Evolutionary conservation across 106 monocot genomes (phyloP), one percentile per base, ranked within the genome.

Genomic region (Dendrobium chrysotoxum): DNA sequence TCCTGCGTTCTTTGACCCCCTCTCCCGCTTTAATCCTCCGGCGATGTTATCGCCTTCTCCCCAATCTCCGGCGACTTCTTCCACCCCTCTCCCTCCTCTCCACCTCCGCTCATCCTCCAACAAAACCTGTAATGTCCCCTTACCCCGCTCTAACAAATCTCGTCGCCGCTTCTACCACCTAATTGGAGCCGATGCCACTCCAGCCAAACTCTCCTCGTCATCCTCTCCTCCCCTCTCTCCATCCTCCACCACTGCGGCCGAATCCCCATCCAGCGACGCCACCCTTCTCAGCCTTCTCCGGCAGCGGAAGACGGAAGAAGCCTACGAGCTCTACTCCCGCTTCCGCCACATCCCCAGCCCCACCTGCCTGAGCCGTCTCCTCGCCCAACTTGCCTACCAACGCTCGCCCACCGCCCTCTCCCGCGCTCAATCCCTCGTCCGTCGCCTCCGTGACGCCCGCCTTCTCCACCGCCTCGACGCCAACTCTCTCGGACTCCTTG

Each of bases 401-500:
- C 74, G 78, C 79, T 85, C 87, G 54, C 82, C 89, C 3, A 5
- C 82, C 8, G 76, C 96, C 38, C 87, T 96, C 80, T 79, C 96
- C 83, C 88, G 93, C 57, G 93, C 93, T 71, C 89, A 87, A 47
- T 75, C 91, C 72, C 77, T 96, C 74, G 71, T 96, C 53, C 89
- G 87, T 77, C 89, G 89, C 82, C 85, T 91, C 80, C 89, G 88
- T 75, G 80, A 84, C 28, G 78, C 39, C 40, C 39, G 83, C 79
- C 87, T 91, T 77, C 86, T 96, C 81, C 87, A 86, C 85, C 88
- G 75, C 78, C 93, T 96, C 61, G 96, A 96, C 71, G 77, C 90
- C 87, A 90, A 93, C 84, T 88, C 91, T 28, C 90, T 96, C 72
- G 93, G 88, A 65, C 89, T 96, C 79, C 96, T 93, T 79, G 87